A percentile compares a stretch with the other conserved stretches of the same genome.
phyloP scores from a whole-genome alignment of 1,284 basidiomycete genomes.

The Malassezia arunalokei region DNA sequence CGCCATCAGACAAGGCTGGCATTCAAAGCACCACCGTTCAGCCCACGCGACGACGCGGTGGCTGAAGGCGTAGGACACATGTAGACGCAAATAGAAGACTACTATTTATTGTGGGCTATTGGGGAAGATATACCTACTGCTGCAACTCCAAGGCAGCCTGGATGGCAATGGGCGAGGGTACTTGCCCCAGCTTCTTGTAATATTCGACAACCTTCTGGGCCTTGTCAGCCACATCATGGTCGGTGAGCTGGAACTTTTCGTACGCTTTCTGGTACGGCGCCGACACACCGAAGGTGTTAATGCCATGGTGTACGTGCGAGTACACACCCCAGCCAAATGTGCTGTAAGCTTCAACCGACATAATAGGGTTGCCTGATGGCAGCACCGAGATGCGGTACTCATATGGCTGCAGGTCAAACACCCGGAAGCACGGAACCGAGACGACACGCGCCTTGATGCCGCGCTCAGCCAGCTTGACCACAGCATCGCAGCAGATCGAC shows the following conservation, averaged over 20 bases:
- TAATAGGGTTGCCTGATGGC: constrained; percentile 72
- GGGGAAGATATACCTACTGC: not conserved
- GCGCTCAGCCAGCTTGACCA: constrained; percentile 57
- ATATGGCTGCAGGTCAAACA: constrained; percentile 71
- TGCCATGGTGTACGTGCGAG: constrained; percentile 39
- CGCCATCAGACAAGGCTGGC: not conserved
- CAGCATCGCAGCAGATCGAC: constrained; percentile 70
- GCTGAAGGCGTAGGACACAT: not conserved
- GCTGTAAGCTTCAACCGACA: constrained; percentile 71
- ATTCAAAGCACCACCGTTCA: not conserved
- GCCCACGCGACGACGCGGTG: constrained; percentile 1
- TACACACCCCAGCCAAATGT: constrained; percentile 44
- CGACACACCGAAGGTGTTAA: constrained; percentile 57
- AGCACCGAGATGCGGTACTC: constrained; percentile 73
- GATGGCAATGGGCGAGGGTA: constrained; percentile 59
- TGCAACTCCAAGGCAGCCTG: not conserved
- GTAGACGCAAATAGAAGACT: not conserved
- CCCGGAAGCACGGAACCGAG: constrained; percentile 75
- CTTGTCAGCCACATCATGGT: constrained; percentile 60
- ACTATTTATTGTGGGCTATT: too few relatives aligned
- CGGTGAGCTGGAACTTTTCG: constrained; percentile 47
- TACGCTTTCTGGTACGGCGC: constrained; percentile 81
- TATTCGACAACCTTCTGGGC: constrained; percentile 74
- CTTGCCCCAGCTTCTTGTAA: constrained; percentile 67
- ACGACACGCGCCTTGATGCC: constrained; percentile 67